phyloP scores from a whole-genome alignment of 1,139 yeast genomes.

The Geotrichum siamense region DNA sequence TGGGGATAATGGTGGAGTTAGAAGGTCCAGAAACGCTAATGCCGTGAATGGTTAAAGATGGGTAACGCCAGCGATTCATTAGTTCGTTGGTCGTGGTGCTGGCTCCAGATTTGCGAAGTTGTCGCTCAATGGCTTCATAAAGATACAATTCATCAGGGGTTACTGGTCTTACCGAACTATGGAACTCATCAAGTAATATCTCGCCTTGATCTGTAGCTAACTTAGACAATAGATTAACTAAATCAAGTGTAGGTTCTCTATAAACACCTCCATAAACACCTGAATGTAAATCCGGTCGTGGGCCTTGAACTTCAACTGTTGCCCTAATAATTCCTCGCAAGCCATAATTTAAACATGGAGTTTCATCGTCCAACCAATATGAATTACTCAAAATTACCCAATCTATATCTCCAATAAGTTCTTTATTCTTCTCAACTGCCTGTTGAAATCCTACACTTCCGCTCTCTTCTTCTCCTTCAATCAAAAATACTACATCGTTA shows the following conservation, averaged over 20 bases:
- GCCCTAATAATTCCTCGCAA: constrained; percentile 85
- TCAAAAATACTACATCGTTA: constrained; percentile 70
- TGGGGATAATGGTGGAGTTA: constrained; percentile 85
- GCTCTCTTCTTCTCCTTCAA: constrained; percentile 95
- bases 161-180: constrained; percentile 54
- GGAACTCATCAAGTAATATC: constrained; percentile 62
- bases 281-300: constrained; percentile 82
- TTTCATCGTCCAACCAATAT: constrained; percentile 84
- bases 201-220: constrained; percentile 51
- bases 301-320: constrained; percentile 60
- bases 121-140: constrained; percentile 54
- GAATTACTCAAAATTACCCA: constrained; percentile 88
- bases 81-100: constrained; percentile 29
- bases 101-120: constrained; percentile 26
- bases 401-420: constrained; percentile 61
- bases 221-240: constrained; percentile 62
- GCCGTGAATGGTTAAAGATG: constrained; percentile 85
- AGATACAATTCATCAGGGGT: constrained; percentile 49
- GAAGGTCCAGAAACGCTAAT: constrained; percentile 85
- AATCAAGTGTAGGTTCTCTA: constrained; percentile 83
- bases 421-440: constrained; percentile 46
- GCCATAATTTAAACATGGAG: constrained; percentile 91
- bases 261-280: constrained; percentile 95
- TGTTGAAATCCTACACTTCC: constrained; percentile 83
- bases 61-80: constrained; percentile 84